phyloP scores from a whole-genome alignment of 139 green algal species.

The Tetraselmis chui region DNA sequence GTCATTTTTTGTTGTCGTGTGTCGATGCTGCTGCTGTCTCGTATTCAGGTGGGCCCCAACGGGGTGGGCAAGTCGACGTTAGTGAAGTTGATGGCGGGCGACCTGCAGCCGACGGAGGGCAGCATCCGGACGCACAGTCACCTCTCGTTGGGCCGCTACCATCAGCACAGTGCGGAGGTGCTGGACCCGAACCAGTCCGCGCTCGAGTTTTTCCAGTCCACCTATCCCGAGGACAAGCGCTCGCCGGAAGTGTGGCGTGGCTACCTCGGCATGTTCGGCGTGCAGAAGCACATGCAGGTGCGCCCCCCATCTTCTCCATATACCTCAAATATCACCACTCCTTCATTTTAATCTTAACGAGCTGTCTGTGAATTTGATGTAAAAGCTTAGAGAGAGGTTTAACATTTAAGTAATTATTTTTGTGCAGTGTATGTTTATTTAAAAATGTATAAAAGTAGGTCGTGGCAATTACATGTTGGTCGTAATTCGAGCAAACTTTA shows the following conservation, averaged over 20 bases:
- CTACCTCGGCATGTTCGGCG: not conserved
- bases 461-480: no score
- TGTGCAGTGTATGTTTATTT: no score
- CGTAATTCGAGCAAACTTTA: no score
- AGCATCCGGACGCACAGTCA: conserved; percentile 93
- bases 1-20: no score
- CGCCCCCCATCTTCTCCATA: no score
- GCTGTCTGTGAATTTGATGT: no score
- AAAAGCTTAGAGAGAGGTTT: no score
- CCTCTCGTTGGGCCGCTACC: conserved; percentile 83
- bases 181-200: conserved; percentile 61
- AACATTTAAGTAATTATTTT: no score
- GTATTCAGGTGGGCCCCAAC: conserved; percentile 13
- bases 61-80: conserved; percentile 16
- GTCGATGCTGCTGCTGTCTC: no score
- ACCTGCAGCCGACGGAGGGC: conserved; percentile 78
- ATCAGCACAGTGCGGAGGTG: conserved; percentile 81
- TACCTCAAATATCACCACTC: no score
- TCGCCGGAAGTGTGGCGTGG: not conserved
- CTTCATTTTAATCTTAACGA: no score
- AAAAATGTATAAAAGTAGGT: no score
- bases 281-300: not conserved
- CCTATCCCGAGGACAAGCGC: not conserved
- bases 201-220: conserved; percentile 40
- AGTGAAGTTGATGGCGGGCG: conserved; percentile 40